These are phyloP conservation scores for Thermothielavioides terrestris DNA, from an alignment of 495 filamentous ascomycete species.

Conservation along the genomic window DNA sequence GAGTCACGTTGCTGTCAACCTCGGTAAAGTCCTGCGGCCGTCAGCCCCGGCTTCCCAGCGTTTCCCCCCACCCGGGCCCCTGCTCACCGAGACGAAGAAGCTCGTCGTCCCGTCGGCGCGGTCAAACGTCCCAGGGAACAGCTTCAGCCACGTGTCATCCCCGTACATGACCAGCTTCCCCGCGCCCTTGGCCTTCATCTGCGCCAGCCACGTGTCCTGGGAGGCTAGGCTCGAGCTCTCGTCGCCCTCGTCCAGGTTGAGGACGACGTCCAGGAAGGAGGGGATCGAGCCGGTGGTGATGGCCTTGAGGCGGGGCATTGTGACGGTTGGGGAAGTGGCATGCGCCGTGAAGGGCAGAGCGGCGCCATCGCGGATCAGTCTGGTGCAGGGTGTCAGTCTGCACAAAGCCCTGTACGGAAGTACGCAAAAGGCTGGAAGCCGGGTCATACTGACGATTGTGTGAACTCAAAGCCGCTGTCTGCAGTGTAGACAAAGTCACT, in stretches of 20 bases:
- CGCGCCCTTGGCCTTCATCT: conserved; percentile 63
- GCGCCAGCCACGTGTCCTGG: conserved; percentile 93
- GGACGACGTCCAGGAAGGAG: conserved; percentile 91
- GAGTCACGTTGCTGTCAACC: conserved; percentile 95
- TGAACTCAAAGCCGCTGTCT: conserved; percentile 76
- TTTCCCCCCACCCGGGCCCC: not conserved
- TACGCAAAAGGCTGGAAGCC: not conserved
- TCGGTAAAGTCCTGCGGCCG: conserved; percentile 82
- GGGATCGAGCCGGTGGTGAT: conserved; percentile 95
- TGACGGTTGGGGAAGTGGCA: conserved; percentile 94
- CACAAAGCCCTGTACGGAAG: not conserved
- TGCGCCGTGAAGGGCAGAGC: conserved; percentile 92
- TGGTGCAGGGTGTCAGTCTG: conserved; percentile 26
- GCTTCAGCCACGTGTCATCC: conserved; percentile 96
- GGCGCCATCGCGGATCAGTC: conserved; percentile 70
- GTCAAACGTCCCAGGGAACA: conserved; percentile 82
- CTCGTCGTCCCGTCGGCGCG: conserved; percentile 87
- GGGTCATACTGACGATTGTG: conserved; percentile 61
- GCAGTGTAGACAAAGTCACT: conserved; percentile 92
- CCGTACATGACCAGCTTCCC: conserved; percentile 89
- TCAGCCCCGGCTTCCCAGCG: not conserved
- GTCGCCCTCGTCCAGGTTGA: conserved; percentile 94
- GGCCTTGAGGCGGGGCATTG: conserved; percentile 95
- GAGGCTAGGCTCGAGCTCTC: conserved; percentile 72
- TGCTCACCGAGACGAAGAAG: conserved; percentile 92